Evolutionary conservation across 2,329 filamentous ascomycete species (phyloP), one percentile per base, ranked within the genome.

Genomic region (Torrubiella hemipterigena): DNA sequence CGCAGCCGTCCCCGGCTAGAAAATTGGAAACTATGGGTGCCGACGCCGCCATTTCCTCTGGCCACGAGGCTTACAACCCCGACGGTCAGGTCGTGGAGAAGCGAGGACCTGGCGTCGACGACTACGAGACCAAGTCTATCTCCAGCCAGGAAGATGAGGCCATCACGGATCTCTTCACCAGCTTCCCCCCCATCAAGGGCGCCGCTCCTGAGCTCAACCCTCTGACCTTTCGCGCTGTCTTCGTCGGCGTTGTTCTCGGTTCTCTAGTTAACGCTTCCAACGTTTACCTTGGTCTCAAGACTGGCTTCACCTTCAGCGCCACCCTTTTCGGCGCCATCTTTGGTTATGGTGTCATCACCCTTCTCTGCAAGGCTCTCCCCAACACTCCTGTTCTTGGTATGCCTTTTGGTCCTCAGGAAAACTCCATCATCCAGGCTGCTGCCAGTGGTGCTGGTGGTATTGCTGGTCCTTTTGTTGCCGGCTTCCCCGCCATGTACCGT

Each of bases 211-310:
- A 67, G 39, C 45, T 55, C 10, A 52, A 59, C 38, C 68, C 73
- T 30, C 42, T 77, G 27, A 76, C 70, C 7, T 43, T 68, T 20
- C 63, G 72, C 27, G 69, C 72, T 12, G 51, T 77, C 16, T 34
- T 73, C 23, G 53, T 70, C 20, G 72, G 73, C 27, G 61, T 67
- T 33, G 44, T 68, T 25, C 63, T 73, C 18, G 73, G 73, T 28
- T 69, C 65, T 12, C 57, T 77, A 7, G 69, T 76, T 41, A 74
- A 73, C 42, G 69, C 70, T 8, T 74, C 69, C 35, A 77, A 77
- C 45, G 58, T 77, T 25, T 77, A 77, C 41, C 61, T 77, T 17
- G 70, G 70, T 34, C 54, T 69, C 36, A 67, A 67, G 45, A 67
- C 64, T 14, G 65, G 65, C 16, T 67, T 64, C 47, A 67, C 61